Conservation (phyloP, 2,329 filamentous ascomycete genomes). For the Phialophora tarda region DNA sequence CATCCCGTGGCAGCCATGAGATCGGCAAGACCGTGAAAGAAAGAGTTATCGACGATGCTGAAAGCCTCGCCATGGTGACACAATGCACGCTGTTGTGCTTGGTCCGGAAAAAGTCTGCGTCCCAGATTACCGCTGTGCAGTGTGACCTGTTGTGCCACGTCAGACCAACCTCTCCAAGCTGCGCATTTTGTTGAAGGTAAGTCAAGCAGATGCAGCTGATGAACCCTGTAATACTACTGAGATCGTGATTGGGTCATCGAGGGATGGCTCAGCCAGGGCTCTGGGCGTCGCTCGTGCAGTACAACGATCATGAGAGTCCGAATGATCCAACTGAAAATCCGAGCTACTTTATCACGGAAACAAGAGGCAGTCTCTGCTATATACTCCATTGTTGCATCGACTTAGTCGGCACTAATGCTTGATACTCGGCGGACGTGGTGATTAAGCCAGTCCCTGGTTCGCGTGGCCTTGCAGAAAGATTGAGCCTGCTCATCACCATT, state of each 20-base stretch:
- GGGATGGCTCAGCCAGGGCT: neutral
- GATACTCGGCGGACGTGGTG: neutral
- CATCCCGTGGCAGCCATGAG: neutral
- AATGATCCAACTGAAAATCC: neutral
- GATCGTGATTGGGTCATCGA: neutral
- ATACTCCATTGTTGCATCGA: neutral
- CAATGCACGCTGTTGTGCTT: neutral
- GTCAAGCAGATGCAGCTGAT: neutral
- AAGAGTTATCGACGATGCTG: neutral
- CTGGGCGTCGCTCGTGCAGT: too few relatives aligned
- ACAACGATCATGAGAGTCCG: neutral
- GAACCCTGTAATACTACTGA: neutral
- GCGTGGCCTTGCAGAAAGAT: neutral
- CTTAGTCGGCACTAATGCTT: neutral
- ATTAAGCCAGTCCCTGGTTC: neutral
- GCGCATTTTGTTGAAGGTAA: neutral
- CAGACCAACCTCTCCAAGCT: neutral
- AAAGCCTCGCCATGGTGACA: constrained; percentile 1
- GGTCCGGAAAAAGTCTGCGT: neutral
- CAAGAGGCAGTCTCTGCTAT: constrained; percentile 1
- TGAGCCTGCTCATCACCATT: neutral
- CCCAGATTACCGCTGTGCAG: neutral
- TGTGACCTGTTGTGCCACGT: neutral
- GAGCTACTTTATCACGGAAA: neutral
- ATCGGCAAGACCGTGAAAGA: neutral